Base-by-base conservation (phyloP, 106 monocot genomes). In the Phalaenopsis aphrodite region DNA sequence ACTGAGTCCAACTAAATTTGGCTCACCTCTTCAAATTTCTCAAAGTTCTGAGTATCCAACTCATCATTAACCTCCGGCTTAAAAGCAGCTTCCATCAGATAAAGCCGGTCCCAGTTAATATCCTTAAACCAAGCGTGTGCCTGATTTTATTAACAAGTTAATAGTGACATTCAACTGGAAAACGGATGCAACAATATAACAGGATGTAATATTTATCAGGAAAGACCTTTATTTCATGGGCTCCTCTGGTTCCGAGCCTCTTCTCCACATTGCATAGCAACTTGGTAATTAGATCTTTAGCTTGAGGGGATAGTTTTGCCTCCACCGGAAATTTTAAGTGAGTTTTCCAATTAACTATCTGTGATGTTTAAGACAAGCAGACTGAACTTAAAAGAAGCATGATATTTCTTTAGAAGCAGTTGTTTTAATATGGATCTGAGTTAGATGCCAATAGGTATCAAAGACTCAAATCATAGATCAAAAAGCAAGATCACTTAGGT, bases 251-350 rank as follows among this genome's bases (percentile, higher is more conserved):
- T 15, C 85, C 85, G 36, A 82, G 85, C 55, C 85, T 82, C 39
- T 67, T 80, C 43, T 83, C 80, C 9, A 79, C 81, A 78, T 81
- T 87, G 76, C 87, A 87, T 8, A 87, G 46, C 41, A 87, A 83
- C 49, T 78, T 83, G 47, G 81, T 65, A 43, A 87, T 87, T 46
- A 87, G 78, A 78, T 87, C 83, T 87, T 87, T 87, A 61, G 87
- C 87, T 64, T 83, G 80, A 42, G 64, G 56, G 30, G 87, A 87
- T 18, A 87, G 41, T 38, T 78, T 87, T 67, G 81, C 83, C 72
- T 87, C 87, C 56, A 81, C 81, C 30, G 87, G 87, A 56, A 87
- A 87, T 77, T 87, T 87, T 36, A 87, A 77, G 77, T 87, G 81
- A 57, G 77, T 78, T 78, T 79, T 87, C 87, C 87, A 87, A 78